Evolutionary conservation across 2,329 filamentous ascomycete genomes (phyloP).

Genomic region (Colletotrichum cuscutae): DNA sequence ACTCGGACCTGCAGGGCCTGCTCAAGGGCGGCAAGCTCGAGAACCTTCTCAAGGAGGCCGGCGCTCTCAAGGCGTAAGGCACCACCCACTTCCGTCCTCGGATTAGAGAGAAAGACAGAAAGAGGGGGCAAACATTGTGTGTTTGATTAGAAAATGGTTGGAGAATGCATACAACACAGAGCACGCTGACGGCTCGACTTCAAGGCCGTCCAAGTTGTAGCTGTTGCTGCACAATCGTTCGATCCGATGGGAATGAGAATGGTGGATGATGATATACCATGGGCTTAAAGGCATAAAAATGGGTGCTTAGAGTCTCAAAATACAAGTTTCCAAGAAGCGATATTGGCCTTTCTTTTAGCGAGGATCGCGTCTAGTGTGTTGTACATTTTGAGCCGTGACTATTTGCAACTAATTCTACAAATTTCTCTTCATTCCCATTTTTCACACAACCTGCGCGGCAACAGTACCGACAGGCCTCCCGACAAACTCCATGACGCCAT

Average conservation of each 20-base stretch:
- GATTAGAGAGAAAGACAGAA: background rate
- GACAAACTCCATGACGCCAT: conserved; percentile 89
- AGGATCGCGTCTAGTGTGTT: conserved; percentile 23
- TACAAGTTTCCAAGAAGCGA: background rate
- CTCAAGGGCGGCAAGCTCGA: conserved; percentile 56
- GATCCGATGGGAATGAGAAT: background rate
- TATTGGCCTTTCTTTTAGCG: background rate
- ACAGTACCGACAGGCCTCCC: conserved; percentile 89
- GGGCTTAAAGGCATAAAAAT: background rate
- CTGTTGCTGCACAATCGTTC: background rate
- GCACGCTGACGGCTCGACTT: conserved; percentile 5
- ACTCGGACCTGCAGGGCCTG: conserved; percentile 82
- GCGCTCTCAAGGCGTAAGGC: conserved; percentile 54
- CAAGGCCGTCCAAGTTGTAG: conserved; percentile 25
- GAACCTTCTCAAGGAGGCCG: conserved; percentile 53
- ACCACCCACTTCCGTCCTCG: background rate
- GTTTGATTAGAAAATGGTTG: background rate
- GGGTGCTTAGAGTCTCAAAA: background rate
- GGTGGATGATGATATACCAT: conserved; percentile 21
- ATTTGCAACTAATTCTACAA: conserved; percentile 35
- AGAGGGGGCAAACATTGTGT: background rate
- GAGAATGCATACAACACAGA: background rate
- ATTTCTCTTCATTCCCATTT: conserved; percentile 1
- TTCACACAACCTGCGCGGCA: conserved; percentile 75
- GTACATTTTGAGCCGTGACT: conserved; percentile 32